Base-by-base conservation (phyloP, 2,329 filamentous ascomycete species). In the Aspergillus awamori region DNA sequence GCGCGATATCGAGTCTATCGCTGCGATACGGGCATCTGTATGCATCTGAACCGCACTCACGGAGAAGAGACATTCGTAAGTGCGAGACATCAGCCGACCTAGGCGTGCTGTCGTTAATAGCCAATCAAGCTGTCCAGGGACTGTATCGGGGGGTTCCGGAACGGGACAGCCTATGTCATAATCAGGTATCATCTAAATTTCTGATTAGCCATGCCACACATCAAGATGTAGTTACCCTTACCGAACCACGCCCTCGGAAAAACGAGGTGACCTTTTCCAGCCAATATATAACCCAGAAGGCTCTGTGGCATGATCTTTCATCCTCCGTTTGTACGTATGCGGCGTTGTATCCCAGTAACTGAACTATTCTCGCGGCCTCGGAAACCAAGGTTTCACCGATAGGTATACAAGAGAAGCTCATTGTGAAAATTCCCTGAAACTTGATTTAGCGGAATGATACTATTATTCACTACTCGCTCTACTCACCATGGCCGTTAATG, bases 241-340 rank as follows among this genome's bases (percentile, higher is more conserved):
- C 74, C 11, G 77, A 79, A 52, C 64, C 69, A 22, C 65, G 69
- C 4, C 72, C 67, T 6, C 63, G 64, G 33, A 70, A 68, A 53
- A 79, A 78, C 30, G 65, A 72, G 0, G 63, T 61, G 7, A 69
- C 67, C 53, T 80, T 80, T 51, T 81, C 79, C 17, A 80, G 43
- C 8, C 67, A 66, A 55, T 79, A 80, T 15, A 80, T 68, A 0
- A 77, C 74, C 77, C 78, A 81, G 55, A 80, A 81, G 0, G 72
- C 73, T 43, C 69, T 65, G 28, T 70, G 64, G 11, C 61, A 59
- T 24, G 59, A 36, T 17, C 22, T n/a, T 1, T 64, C 51, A 41
- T 63, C 58, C 13, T 69, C 63, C 13, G 49, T 61, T 22, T 55
- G 57, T 45, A 57, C 61, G 26, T 62, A 54, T 4, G 66, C 59